Conservation (phyloP, 228 moss, liverwort and hornwort species). For the Sphagnum magellanicum region DNA sequence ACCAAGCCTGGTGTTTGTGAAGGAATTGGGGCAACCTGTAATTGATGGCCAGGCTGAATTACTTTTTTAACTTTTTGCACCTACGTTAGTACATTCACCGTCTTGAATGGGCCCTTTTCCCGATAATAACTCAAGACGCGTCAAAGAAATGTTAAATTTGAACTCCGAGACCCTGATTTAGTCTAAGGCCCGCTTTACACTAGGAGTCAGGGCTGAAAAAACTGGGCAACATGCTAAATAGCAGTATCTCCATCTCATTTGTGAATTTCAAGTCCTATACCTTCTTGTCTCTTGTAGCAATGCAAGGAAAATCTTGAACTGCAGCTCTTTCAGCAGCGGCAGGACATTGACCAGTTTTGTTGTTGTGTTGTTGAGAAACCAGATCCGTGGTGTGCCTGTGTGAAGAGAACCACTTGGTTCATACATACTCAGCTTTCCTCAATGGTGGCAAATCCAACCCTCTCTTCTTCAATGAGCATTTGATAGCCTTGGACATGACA, state of each 20-base stretch:
- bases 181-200: too few species aligned
- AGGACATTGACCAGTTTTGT: too few species aligned
- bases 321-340: neutral
- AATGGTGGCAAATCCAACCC: conserved; percentile 41
- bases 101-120: too few species aligned
- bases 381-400: conserved; percentile 33
- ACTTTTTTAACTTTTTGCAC: too few species aligned
- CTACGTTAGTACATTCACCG: too few species aligned
- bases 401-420: conserved; percentile 35
- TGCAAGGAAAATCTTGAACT: conserved; percentile 24
- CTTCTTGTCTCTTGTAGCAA: conserved; percentile 36
- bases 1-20: too few species aligned
- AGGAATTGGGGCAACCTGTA: too few species aligned
- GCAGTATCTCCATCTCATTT: conserved; percentile 44
- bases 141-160: too few species aligned
- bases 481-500: conserved; percentile 29
- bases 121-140: too few species aligned
- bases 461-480: conserved; percentile 35
- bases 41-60: too few species aligned
- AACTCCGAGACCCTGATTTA: too few species aligned
- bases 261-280: conserved; percentile 67
- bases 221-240: neutral
- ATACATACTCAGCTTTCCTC: conserved; percentile 42
- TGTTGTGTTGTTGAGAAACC: neutral
- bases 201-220: too few species aligned